These are phyloP conservation scores for Fusarium lateritium DNA, from an alignment of 2,329 filamentous ascomycete genomes.

Conservation along the genomic window DNA sequence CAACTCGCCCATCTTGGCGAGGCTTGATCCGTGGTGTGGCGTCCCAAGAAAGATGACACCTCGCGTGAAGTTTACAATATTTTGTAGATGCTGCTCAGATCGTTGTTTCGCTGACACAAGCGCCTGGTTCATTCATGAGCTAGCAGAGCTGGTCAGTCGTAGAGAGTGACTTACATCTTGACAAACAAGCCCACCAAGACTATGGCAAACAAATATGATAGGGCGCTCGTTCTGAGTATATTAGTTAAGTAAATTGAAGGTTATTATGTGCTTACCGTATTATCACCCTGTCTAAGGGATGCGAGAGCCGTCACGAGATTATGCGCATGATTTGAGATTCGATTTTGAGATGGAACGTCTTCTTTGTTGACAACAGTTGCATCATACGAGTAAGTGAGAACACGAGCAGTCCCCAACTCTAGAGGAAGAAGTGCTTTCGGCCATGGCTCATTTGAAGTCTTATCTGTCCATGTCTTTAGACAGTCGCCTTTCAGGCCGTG, in stretches of 20 bases:
- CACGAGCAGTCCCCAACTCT: slow-evolving; percentile 18
- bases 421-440: slow-evolving; percentile 20
- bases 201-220: slow-evolving; percentile 40
- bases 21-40: slow-evolving; percentile 35
- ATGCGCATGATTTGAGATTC: slow-evolving; percentile 34
- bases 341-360: slow-evolving; percentile 8
- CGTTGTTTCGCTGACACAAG: slow-evolving; percentile 25
- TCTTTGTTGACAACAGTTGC: neutral
- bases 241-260: neutral
- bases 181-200: slow-evolving; percentile 37
- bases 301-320: slow-evolving; percentile 34
- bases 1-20: slow-evolving; percentile 28
- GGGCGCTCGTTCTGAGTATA: slow-evolving; percentile 5
- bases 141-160: accelerated
- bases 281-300: slow-evolving; percentile 14
- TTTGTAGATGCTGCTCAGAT: slow-evolving; percentile 24
- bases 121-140: slow-evolving; percentile 14
- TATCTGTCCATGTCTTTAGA: slow-evolving; percentile 31
- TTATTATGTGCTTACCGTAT: slow-evolving; percentile 8
- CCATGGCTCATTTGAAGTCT: neutral
- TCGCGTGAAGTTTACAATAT: slow-evolving; percentile 16
- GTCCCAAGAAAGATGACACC: slow-evolving; percentile 38
- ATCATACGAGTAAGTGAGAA: slow-evolving; percentile 42
- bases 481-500: slow-evolving; percentile 37
- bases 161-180: slow-evolving; percentile 29